Percentiles rank a stretch among this genome's conserved stretches.
phyloP scores from a whole-genome alignment of 2,329 filamentous ascomycete genomes.

The Paramyrothecium sp. region DNA sequence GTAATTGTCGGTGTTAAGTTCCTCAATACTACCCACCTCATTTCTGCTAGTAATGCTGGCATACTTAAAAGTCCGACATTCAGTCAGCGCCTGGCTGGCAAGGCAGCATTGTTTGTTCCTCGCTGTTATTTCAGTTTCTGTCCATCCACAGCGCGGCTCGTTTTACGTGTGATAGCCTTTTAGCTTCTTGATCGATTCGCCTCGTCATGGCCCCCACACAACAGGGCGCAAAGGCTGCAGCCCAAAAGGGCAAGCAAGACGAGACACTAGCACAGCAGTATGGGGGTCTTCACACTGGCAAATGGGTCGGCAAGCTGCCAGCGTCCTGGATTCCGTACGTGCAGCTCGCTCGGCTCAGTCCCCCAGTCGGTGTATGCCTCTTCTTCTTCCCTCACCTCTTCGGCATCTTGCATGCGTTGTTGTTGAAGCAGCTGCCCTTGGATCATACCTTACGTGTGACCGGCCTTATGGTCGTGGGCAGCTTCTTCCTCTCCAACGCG shows the following conservation, averaged over 20 bases:
- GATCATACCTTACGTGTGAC: background rate
- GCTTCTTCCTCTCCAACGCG: slow-evolving; percentile 12
- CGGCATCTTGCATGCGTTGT: slow-evolving; percentile 24
- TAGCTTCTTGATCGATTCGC: too few relatives aligned
- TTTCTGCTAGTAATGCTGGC: too few relatives aligned
- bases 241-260: background rate
- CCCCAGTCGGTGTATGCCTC: slow-evolving; percentile 26
- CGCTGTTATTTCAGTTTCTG: too few relatives aligned
- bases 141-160: too few relatives aligned
- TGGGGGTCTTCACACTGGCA: slow-evolving; percentile 25
- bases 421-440: slow-evolving; percentile 10
- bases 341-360: slow-evolving; percentile 21
- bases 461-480: slow-evolving; percentile 10
- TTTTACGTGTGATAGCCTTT: too few relatives aligned
- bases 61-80: too few relatives aligned
- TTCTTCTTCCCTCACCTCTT: slow-evolving; percentile 31
- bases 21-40: too few relatives aligned
- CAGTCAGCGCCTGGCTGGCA: too few relatives aligned
- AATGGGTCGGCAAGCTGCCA: slow-evolving; percentile 27
- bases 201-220: too few relatives aligned
- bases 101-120: too few relatives aligned
- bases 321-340: slow-evolving; percentile 29
- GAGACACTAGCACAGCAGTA: slow-evolving; percentile 18
- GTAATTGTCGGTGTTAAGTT: too few relatives aligned
- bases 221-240: too few relatives aligned